A percentile compares a stretch with the other conserved stretches of the same genome.
Evolutionary conservation across 1,284 basidiomycete genomes (phyloP).

Genomic region (Cutaneotrichosporon sp.): DNA sequence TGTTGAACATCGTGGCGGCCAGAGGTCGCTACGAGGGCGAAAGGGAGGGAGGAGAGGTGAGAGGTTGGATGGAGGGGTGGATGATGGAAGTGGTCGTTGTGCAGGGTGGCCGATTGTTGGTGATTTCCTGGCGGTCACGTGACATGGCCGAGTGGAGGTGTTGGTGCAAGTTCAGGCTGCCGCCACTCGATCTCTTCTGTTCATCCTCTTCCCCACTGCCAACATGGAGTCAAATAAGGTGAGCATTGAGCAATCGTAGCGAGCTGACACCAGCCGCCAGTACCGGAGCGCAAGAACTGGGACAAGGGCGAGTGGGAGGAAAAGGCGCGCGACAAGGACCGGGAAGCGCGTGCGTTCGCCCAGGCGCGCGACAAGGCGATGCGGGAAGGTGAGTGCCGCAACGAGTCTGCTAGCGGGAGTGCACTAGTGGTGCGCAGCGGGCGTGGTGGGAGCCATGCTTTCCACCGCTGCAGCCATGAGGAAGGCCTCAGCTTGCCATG

Average conservation of each 20-base stretch:
- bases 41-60: background rate
- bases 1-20: slow-evolving; percentile 8
- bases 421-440: too few species aligned
- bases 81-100: background rate
- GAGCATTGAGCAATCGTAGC: too few species aligned
- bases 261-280: slow-evolving; percentile 2
- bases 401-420: too few species aligned
- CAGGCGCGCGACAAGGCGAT: slow-evolving; percentile 54
- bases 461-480: too few species aligned
- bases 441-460: too few species aligned
- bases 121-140: slow-evolving; percentile 6
- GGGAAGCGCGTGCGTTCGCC: slow-evolving; percentile 41
- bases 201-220: background rate
- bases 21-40: background rate
- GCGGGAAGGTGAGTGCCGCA: slow-evolving; percentile 69
- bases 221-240: slow-evolving; percentile 10
- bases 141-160: background rate
- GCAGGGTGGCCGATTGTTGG: slow-evolving; percentile 3
- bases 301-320: slow-evolving; percentile 53
- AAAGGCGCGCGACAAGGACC: slow-evolving; percentile 53
- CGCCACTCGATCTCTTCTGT: background rate
- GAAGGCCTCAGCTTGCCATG: too few species aligned
- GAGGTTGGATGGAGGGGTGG: background rate
- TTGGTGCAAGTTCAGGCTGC: background rate
- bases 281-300: slow-evolving; percentile 41